Conservation (phyloP, 345 rosid species). For the Anastatica hierochuntica region DNA sequence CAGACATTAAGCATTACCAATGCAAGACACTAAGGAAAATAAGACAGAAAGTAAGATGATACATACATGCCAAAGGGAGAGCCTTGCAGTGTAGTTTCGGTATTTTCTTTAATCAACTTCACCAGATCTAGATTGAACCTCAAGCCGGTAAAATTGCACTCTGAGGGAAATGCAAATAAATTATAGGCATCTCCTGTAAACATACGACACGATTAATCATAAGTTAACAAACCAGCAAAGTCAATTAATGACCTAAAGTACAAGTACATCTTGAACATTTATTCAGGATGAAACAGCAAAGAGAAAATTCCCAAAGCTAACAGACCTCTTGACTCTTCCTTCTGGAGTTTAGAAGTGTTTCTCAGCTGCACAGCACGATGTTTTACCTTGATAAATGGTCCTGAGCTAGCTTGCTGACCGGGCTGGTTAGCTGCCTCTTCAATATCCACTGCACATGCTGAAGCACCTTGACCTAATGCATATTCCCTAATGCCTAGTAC, state of each 20-base stretch:
- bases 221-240: no score
- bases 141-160: conserved; percentile 93
- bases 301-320: conserved; percentile 3
- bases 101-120: conserved; percentile 52
- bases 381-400: conserved; percentile 33
- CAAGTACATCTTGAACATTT: conserved; percentile 1
- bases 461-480: conserved; percentile 77
- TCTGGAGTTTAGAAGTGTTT: conserved; percentile 22
- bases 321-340: conserved; percentile 39
- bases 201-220: no score
- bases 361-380: conserved; percentile 52
- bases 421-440: conserved; percentile 31
- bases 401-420: conserved; percentile 20
- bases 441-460: conserved; percentile 74
- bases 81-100: conserved; percentile 37
- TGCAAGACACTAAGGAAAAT: background rate
- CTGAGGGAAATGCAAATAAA: conserved; percentile 88
- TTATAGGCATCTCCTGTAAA: conserved; percentile 61
- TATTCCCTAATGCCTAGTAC: conserved; percentile 98
- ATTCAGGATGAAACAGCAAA: background rate
- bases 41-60: background rate
- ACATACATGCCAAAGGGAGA: conserved; percentile 52
- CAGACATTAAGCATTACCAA: no score
- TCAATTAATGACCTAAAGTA: background rate
- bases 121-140: conserved; percentile 73